Evolutionary conservation across 345 rosid species (phyloP).

Genomic region (Luvunga scandens): DNA sequence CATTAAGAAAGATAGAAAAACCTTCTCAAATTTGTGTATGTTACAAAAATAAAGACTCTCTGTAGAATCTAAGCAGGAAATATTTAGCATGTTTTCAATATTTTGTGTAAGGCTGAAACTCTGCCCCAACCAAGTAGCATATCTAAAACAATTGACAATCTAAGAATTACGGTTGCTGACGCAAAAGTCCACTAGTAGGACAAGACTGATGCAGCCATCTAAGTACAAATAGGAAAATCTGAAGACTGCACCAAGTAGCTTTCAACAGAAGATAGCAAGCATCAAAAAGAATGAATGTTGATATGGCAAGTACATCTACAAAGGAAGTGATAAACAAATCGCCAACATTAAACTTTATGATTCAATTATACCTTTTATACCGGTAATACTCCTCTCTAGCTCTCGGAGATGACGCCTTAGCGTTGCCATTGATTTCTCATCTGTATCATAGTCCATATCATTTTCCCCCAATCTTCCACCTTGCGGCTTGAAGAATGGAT

Average conservation of each 20-base stretch:
- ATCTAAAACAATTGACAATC: not conserved
- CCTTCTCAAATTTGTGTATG: not conserved
- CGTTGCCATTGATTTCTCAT: constrained; percentile 99
- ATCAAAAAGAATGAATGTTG: constrained; percentile 2
- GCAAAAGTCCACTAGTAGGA: not conserved
- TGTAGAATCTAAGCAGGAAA: not conserved
- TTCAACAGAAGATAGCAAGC: not conserved
- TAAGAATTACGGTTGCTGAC: not conserved
- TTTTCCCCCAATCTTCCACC: constrained; percentile 97
- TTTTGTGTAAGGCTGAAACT: not conserved
- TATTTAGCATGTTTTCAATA: not conserved
- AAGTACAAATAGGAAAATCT: not conserved
- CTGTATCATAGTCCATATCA: constrained; percentile 99
- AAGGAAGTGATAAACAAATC: constrained; percentile 4
- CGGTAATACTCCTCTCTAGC: constrained; percentile 95
- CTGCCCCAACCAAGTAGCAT: not conserved
- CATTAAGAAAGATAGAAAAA: not conserved
- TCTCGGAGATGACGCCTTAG: constrained; percentile 91
- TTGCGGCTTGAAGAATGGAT: constrained; percentile 96
- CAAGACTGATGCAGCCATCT: not conserved
- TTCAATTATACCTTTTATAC: constrained; percentile 68
- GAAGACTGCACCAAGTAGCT: not conserved
- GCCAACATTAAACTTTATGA: not conserved
- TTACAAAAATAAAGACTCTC: not conserved
- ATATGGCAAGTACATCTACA: not conserved